Percentiles rank a stretch among this genome's conserved stretches.
These are phyloP conservation scores for Lentinula aciculospora DNA, from an alignment of 768 basidiomycete species.

Conservation along the genomic window DNA sequence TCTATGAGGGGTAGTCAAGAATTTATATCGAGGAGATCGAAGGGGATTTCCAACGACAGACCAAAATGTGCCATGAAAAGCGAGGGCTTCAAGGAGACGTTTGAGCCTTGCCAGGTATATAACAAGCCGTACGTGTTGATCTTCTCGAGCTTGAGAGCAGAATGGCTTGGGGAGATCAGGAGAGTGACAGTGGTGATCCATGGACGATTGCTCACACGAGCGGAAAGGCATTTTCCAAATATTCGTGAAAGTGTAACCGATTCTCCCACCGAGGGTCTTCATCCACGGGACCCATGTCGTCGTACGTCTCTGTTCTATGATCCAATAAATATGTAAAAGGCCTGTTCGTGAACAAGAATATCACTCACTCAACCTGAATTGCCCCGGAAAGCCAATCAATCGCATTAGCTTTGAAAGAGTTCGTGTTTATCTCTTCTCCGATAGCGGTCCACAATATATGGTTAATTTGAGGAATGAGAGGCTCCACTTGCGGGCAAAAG, in stretches of 20 bases:
- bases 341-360: background rate
- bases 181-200: background rate
- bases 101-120: conserved; percentile 65
- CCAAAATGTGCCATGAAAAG: conserved; percentile 69
- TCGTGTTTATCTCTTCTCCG: conserved; percentile 22
- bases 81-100: conserved; percentile 60
- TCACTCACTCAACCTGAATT: conserved; percentile 31
- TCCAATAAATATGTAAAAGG: background rate
- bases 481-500: conserved; percentile 28
- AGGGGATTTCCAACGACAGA: conserved; percentile 12
- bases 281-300: conserved; percentile 41
- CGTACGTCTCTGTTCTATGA: conserved; percentile 45
- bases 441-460: conserved; percentile 25
- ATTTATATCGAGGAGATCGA: background rate
- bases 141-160: conserved; percentile 53
- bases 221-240: conserved; percentile 42
- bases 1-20: conserved; percentile 28
- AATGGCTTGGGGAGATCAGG: conserved; percentile 35
- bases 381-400: conserved; percentile 31
- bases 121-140: conserved; percentile 77
- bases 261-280: conserved; percentile 42
- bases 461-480: conserved; percentile 27
- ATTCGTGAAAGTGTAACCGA: conserved; percentile 33
- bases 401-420: conserved; percentile 26
- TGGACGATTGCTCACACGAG: conserved; percentile 45